Conservation (phyloP, 73 alveolate genomes). For the Effrenium voratum region DNA sequence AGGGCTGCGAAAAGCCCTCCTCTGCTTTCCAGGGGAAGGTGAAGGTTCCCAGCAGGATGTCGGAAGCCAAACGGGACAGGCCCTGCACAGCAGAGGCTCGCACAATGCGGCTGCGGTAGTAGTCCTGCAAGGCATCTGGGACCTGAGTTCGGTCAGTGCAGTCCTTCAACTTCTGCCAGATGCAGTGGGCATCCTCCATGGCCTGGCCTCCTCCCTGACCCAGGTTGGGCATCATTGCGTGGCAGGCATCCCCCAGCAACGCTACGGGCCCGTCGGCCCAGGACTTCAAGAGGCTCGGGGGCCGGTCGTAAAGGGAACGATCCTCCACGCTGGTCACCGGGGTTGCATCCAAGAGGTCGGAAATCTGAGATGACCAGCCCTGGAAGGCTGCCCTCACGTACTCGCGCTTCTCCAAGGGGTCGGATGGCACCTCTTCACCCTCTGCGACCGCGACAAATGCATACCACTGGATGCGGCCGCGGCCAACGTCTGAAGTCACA, state of each 20-base stretch:
- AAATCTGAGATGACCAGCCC: constrained; percentile 91
- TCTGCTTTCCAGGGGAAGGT: constrained; percentile 80
- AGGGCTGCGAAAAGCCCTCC: constrained; percentile 84
- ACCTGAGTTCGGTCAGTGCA: constrained; percentile 56
- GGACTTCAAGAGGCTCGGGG: constrained; percentile 77
- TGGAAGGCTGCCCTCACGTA: constrained; percentile 74
- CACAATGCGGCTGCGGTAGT: constrained; percentile 71
- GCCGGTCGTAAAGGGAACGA: constrained; percentile 78
- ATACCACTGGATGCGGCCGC: constrained; percentile 91
- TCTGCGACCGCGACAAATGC: constrained; percentile 83
- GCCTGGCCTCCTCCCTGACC: constrained; percentile 94
- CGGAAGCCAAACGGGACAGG: constrained; percentile 83
- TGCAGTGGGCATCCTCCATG: constrained; percentile 91
- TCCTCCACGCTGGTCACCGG: constrained; percentile 81
- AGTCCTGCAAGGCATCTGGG: constrained; percentile 88
- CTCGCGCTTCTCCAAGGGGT: constrained; percentile 47
- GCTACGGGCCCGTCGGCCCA: constrained; percentile 94
- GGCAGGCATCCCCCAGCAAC: constrained; percentile 91
- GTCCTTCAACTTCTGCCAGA: constrained; percentile 63
- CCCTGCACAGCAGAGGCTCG: constrained; percentile 93
- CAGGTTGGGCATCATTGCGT: constrained; percentile 94
- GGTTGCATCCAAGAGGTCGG: constrained; percentile 56
- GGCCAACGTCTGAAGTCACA: constrained; percentile 92
- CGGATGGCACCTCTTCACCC: constrained; percentile 88
- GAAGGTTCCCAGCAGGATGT: constrained; percentile 74